A percentile compares a stretch with the other conserved stretches of the same genome.
These are phyloP conservation scores for Austropuccinia psidii DNA, from an alignment of 1,284 basidiomycete species.

Conservation along the genomic window DNA sequence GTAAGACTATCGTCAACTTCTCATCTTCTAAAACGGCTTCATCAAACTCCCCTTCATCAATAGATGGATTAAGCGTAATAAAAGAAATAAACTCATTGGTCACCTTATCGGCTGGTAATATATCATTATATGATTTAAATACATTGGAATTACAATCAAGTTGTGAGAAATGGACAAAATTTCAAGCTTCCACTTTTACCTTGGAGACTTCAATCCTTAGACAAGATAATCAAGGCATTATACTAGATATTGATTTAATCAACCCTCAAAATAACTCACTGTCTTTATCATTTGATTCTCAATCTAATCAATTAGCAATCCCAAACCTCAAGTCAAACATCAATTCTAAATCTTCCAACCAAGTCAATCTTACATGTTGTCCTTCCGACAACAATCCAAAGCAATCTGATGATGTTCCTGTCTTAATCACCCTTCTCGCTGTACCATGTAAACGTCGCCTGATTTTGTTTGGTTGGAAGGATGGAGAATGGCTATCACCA, in stretches of 20 bases:
- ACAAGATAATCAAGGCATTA: not conserved
- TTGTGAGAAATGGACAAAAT: constrained; percentile 13
- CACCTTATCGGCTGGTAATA: not conserved
- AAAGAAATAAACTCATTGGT: constrained; percentile 13
- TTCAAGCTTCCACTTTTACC: not conserved
- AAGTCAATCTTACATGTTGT: constrained; percentile 37
- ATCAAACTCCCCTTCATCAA: not conserved
- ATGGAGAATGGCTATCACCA: constrained; percentile 69
- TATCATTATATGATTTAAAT: not conserved
- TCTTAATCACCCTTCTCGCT: constrained; percentile 65
- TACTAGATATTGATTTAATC: not conserved
- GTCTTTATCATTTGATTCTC: no score
- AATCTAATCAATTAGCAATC: not conserved
- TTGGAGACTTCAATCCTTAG: constrained; percentile 4
- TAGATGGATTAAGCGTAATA: constrained; percentile 1
- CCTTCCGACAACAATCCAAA: constrained; percentile 19
- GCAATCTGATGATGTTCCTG: constrained; percentile 53
- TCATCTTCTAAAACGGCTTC: not conserved
- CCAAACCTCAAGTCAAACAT: not conserved
- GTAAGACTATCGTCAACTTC: not conserved
- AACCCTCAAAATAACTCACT: not conserved
- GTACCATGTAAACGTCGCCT: constrained; percentile 79
- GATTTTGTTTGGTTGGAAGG: constrained; percentile 71
- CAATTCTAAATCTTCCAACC: constrained; percentile 8
- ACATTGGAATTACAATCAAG: constrained; percentile 1